These are phyloP conservation scores for Epichloe bromicola DNA, from an alignment of 2,329 filamentous ascomycete species.

Conservation along the genomic window DNA sequence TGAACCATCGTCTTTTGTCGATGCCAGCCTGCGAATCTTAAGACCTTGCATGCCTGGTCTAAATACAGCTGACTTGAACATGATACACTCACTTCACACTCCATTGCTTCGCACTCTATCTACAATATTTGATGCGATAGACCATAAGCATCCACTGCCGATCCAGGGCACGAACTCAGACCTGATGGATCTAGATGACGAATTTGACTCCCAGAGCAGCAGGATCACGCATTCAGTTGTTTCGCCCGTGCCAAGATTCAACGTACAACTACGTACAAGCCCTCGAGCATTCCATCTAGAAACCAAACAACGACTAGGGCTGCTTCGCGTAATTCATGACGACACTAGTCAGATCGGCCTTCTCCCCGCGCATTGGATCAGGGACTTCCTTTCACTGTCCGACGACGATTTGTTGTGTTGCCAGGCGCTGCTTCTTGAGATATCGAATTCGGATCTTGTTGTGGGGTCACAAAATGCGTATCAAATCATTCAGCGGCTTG, in stretches of 20 bases:
- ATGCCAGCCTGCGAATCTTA: conserved; percentile 32
- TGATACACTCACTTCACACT: conserved; percentile 24
- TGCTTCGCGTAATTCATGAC: conserved; percentile 30
- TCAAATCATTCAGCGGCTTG: conserved; percentile 36
- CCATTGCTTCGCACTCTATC: conserved; percentile 31
- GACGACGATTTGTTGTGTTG: conserved; percentile 42
- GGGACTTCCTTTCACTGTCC: conserved; percentile 33
- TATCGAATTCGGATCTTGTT: conserved; percentile 42
- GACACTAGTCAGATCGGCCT: conserved; percentile 33
- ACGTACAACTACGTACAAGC: conserved; percentile 28
- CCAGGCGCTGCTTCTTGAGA: conserved; percentile 33
- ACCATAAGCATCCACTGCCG: conserved; percentile 11
- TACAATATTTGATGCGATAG: conserved; percentile 21
- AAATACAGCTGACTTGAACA: conserved; percentile 22
- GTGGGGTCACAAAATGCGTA: conserved; percentile 32
- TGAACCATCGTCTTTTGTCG: conserved; percentile 32
- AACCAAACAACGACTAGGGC: conserved; percentile 30
- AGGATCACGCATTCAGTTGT: conserved; percentile 25
- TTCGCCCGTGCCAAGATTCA: conserved; percentile 33
- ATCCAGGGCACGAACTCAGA: conserved; percentile 29
- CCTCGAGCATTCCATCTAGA: conserved; percentile 34
- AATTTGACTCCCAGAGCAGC: conserved; percentile 48
- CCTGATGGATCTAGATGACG: conserved; percentile 54
- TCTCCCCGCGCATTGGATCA: conserved; percentile 37
- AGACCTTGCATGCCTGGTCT: conserved; percentile 35